Evolutionary conservation across 306 rosid genomes (phyloP), one percentile per base, ranked within the genome.

Genomic region (Herpetospermum pedunculosum): DNA sequence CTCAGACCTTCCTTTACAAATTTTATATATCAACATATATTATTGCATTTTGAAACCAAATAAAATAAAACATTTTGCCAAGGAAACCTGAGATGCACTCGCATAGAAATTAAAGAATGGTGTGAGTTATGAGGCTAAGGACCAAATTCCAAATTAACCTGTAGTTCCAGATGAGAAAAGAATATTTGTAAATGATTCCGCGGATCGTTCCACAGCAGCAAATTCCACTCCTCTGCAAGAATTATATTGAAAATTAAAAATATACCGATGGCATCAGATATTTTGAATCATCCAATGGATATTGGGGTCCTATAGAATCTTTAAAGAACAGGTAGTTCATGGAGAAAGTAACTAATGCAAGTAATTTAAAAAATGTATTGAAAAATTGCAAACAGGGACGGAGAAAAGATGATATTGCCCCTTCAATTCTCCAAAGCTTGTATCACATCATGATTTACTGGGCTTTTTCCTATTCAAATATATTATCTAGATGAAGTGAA

Each of bases 151-250:
- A 26, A 62, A 62, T 29, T 52, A 70, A 86, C 98, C 97, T 69
- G 98, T 93, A 74, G 98, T 93, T 87, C 98, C 98, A 79, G 98
- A 93, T 75, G 98, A 93, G 80, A 93, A 93, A 58, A 93, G 86
- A 57, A 90, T 87, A 73, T 90, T 93, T 40, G 90, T 78, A 80
- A 83, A 85, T 79, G 89, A 82, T 79, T 87, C 93, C 23, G 83
- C 80, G 14, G 90, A 85, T 83, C 79, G 89, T 70, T 90, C 90
- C 64, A 78, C 81, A 30, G 89, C 88, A 76, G 81, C 59, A 80
- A 93, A 90, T 83, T 93, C 93, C 84, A 78, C 58, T 67, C 88
- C 88, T 85, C 98, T 93, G 87, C 80, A 79, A 30, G 70, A 75
- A 79, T 52, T 82, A 53, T 10, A 62, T 57, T 54, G 74, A 53